These are phyloP conservation scores for Setomelanomma holmii DNA, from an alignment of 2,329 filamentous ascomycete species.

Conservation along the genomic window DNA sequence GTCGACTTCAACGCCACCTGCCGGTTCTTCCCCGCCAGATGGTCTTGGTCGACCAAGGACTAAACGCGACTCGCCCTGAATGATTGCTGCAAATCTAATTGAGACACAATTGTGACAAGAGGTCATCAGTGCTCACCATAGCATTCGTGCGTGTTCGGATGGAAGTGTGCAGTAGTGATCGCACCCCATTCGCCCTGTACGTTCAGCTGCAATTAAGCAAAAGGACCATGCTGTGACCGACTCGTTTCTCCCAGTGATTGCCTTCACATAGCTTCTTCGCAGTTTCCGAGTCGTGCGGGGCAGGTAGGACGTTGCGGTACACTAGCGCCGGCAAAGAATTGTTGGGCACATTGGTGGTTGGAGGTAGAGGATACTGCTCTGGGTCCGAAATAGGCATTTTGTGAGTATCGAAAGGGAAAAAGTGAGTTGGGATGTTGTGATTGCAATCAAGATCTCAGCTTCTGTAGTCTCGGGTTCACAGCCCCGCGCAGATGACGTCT, in stretches of 20 bases:
- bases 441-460: not conserved
- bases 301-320: slow-evolving; percentile 43
- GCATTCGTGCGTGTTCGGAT: slow-evolving; percentile 50
- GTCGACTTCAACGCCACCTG: slow-evolving; percentile 6
- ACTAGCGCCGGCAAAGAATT: slow-evolving; percentile 44
- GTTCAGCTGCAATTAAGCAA: not conserved
- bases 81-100: slow-evolving; percentile 6
- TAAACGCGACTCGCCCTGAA: slow-evolving; percentile 35
- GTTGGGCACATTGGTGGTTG: slow-evolving; percentile 30
- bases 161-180: slow-evolving; percentile 37
- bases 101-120: not conserved
- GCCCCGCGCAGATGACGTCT: not conserved
- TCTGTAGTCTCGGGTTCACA: not conserved
- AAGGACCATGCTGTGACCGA: slow-evolving; percentile 2
- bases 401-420: too few relatives aligned
- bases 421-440: too few relatives aligned
- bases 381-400: slow-evolving; percentile 3
- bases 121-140: slow-evolving; percentile 31
- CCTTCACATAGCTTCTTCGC: slow-evolving; percentile 35
- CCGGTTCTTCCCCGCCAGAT: slow-evolving; percentile 21
- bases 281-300: slow-evolving; percentile 29
- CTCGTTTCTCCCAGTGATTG: slow-evolving; percentile 44
- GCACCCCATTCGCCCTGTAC: slow-evolving; percentile 33
- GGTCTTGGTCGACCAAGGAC: slow-evolving; percentile 37
- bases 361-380: slow-evolving; percentile 10